Evolutionary conservation across 208 protist genomes (phyloP).

Genomic region (Porcisia deanei): DNA sequence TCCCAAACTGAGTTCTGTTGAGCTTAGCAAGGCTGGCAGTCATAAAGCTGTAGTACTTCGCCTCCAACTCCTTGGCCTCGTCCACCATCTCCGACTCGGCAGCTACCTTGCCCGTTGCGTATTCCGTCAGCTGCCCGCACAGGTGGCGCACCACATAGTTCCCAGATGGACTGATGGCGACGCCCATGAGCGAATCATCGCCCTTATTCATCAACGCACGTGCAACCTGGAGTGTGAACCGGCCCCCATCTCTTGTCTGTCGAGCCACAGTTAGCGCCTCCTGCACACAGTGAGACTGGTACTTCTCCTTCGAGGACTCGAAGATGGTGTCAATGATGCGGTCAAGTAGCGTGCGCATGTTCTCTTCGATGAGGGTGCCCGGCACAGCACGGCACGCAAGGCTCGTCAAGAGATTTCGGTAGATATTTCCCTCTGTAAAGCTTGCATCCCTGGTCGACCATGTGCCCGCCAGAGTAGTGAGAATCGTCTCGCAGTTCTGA

Average conservation of each 20-base stretch:
- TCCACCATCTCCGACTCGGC: constrained; percentile 31
- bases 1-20: constrained; percentile 30
- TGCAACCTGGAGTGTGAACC: constrained; percentile 54
- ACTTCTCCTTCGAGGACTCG: constrained; percentile 73
- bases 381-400: constrained; percentile 55
- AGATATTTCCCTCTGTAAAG: constrained; percentile 53
- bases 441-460: constrained; percentile 28
- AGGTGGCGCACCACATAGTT: constrained; percentile 82
- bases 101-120: constrained; percentile 38
- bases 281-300: constrained; percentile 84
- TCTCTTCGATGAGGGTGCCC: constrained; percentile 41
- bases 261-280: constrained; percentile 49
- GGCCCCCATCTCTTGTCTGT: constrained; percentile 35
- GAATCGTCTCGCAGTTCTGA: constrained; percentile 45
- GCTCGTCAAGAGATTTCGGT: constrained; percentile 70
- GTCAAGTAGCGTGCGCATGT: constrained; percentile 55
- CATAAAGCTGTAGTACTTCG: constrained; percentile 44
- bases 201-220: constrained; percentile 53
- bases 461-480: constrained; percentile 25
- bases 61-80: constrained; percentile 49
- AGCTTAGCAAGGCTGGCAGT: constrained; percentile 22
- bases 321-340: constrained; percentile 56
- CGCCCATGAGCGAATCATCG: constrained; percentile 36
- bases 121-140: constrained; percentile 52
- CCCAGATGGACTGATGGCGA: constrained; percentile 65